Conservation (phyloP, 257 asterid species). For the Agastache rugosa region DNA sequence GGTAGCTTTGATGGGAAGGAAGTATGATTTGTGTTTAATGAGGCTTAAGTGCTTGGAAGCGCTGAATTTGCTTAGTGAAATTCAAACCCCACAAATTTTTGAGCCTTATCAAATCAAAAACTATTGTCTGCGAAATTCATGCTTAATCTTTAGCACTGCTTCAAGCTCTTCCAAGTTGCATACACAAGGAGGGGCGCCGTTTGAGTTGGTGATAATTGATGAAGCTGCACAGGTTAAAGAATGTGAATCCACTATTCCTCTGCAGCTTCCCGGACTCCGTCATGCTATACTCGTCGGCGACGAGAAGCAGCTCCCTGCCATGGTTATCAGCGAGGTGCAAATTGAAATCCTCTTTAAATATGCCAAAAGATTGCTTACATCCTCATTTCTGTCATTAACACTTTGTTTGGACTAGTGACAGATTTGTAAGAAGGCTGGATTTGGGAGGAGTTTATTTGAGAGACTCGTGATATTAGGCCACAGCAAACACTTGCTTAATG, state of each 20-base stretch:
- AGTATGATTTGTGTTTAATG: slow-evolving; percentile 26
- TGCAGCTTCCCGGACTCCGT: slow-evolving; percentile 66
- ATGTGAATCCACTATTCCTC: slow-evolving; percentile 74
- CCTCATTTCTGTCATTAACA: neutral
- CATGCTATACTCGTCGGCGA: slow-evolving; percentile 85
- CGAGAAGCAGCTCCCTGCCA: slow-evolving; percentile 81
- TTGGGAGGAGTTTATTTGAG: slow-evolving; percentile 81
- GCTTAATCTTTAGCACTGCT: slow-evolving; percentile 67
- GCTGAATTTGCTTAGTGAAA: slow-evolving; percentile 41
- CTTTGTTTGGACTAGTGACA: slow-evolving; percentile 39
- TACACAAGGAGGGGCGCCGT: slow-evolving; percentile 35
- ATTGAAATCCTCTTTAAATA: neutral
- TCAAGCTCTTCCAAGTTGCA: slow-evolving; percentile 64
- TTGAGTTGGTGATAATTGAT: slow-evolving; percentile 64
- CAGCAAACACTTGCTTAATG: slow-evolving; percentile 60
- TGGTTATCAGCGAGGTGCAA: slow-evolving; percentile 93
- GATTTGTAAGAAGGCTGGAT: slow-evolving; percentile 57
- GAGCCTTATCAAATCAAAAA: slow-evolving; percentile 25
- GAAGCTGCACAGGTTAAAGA: slow-evolving; percentile 94
- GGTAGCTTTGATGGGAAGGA: slow-evolving; percentile 37
- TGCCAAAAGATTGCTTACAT: neutral
- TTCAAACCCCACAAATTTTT: slow-evolving; percentile 35
- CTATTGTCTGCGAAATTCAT: slow-evolving; percentile 50
- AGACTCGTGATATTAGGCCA: slow-evolving; percentile 66
- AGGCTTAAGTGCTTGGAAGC: slow-evolving; percentile 44